Evolutionary conservation across 805 yeast genomes (phyloP).

Genomic region (Sporopachydermia quercuum): DNA sequence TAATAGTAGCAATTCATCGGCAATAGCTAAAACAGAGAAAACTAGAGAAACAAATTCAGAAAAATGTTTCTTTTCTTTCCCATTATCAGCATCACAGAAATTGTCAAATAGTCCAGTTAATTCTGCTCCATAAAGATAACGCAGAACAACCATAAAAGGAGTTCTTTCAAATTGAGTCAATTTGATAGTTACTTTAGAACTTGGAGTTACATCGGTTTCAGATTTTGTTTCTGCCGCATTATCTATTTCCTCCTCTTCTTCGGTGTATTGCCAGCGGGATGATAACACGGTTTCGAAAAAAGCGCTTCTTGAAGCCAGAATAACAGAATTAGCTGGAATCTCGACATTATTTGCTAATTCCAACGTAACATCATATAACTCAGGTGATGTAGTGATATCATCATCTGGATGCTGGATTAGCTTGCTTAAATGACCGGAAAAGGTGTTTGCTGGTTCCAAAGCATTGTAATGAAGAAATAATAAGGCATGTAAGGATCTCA

Average conservation of each 20-base stretch:
- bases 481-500: not conserved
- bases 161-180: slow-evolving; percentile 27
- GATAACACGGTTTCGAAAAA: slow-evolving; percentile 49
- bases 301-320: slow-evolving; percentile 42
- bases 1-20: slow-evolving; percentile 49
- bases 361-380: slow-evolving; percentile 28
- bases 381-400: not conserved
- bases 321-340: slow-evolving; percentile 29
- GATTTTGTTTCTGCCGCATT: too few relatives aligned
- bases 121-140: slow-evolving; percentile 41
- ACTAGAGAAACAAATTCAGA: slow-evolving; percentile 34
- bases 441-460: not conserved
- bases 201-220: slow-evolving; percentile 3
- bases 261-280: slow-evolving; percentile 41
- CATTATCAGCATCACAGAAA: too few relatives aligned
- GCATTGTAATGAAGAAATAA: not conserved
- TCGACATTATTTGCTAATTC: slow-evolving; percentile 30
- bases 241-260: too few relatives aligned
- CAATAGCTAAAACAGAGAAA: slow-evolving; percentile 41
- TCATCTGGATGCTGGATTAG: too few relatives aligned
- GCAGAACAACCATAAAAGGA: slow-evolving; percentile 35
- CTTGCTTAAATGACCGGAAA: slow-evolving; percentile 5
- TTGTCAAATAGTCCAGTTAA: slow-evolving; percentile 27
- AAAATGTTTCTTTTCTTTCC: slow-evolving; percentile 14
- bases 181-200: slow-evolving; percentile 12